These are phyloP conservation scores for Mycena venus DNA, from an alignment of 768 basidiomycete species.

Conservation along the genomic window DNA sequence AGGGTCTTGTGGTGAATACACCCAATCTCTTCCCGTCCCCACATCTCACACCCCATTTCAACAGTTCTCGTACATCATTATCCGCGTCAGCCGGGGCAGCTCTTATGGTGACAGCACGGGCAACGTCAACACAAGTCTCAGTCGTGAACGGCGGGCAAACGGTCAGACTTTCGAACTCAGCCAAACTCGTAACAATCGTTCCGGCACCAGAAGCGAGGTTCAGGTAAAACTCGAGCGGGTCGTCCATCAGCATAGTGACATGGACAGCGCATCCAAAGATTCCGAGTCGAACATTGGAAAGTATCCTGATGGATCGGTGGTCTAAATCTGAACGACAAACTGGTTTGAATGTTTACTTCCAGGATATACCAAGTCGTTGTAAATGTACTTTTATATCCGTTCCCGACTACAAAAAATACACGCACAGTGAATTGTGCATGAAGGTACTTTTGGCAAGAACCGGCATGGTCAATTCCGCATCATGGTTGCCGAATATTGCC, in stretches of 20 bases:
- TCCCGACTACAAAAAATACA: too few relatives aligned
- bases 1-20: neutral
- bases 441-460: too few relatives aligned
- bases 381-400: too few relatives aligned
- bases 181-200: neutral
- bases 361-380: too few relatives aligned
- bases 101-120: neutral
- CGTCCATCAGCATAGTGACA: neutral
- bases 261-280: neutral
- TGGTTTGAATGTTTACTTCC: too few relatives aligned
- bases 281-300: neutral
- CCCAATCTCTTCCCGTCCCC: neutral
- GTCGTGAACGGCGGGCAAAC: neutral
- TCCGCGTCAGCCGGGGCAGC: neutral
- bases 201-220: neutral
- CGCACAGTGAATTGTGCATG: too few relatives aligned
- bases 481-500: too few relatives aligned
- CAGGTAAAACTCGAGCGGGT: neutral
- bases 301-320: too few relatives aligned
- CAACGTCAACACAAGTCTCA: neutral
- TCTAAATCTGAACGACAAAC: too few relatives aligned
- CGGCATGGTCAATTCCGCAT: too few relatives aligned
- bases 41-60: neutral
- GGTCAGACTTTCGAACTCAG: neutral
- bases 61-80: constrained; percentile 4